Percentiles rank a stretch among this genome's conserved stretches.
Conservation (phyloP, 768 basidiomycete genomes). For the Boletus coccyginus region DNA sequence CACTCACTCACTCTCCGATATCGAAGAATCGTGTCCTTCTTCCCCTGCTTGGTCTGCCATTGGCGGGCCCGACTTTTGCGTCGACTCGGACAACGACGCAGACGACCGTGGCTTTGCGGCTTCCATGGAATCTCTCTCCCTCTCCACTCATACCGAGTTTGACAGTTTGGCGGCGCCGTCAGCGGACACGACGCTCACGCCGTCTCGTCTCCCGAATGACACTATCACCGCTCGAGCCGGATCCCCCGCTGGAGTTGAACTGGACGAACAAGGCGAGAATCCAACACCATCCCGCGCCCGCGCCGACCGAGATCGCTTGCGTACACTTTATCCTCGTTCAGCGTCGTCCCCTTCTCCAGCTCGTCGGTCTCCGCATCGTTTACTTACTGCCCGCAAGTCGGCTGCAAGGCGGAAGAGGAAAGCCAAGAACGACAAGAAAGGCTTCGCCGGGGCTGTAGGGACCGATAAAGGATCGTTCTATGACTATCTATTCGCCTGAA, state of each 20-base stretch:
- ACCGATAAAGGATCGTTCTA: slow-evolving; percentile 34
- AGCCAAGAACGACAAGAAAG: slow-evolving; percentile 10
- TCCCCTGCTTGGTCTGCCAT: slow-evolving; percentile 39
- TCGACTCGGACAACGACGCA: slow-evolving; percentile 26
- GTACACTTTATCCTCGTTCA: slow-evolving; percentile 36
- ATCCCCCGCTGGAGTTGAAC: slow-evolving; percentile 1
- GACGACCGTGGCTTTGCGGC: slow-evolving; percentile 33
- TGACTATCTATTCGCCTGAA: slow-evolving; percentile 44
- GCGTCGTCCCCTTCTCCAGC: slow-evolving; percentile 57
- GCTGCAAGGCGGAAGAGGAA: slow-evolving; percentile 17
- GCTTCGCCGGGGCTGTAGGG: slow-evolving; percentile 15
- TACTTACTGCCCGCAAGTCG: slow-evolving; percentile 10
- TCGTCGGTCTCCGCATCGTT: slow-evolving; percentile 33
- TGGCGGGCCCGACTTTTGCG: slow-evolving; percentile 31
- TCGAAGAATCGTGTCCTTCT: slow-evolving; percentile 29
- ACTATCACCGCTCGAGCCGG: background rate
- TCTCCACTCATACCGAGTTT: slow-evolving; percentile 26
- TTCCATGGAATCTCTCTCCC: slow-evolving; percentile 34
- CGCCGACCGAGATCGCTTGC: slow-evolving; percentile 26
- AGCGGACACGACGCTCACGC: slow-evolving; percentile 4
- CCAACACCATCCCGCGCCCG: slow-evolving; percentile 19
- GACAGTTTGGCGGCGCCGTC: slow-evolving; percentile 12
- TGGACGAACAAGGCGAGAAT: background rate
- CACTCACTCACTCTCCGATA: slow-evolving; percentile 21
- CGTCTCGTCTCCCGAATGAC: background rate